phyloP scores from a whole-genome alignment of 257 asterid genomes.

The Anisodus tanguticus region DNA sequence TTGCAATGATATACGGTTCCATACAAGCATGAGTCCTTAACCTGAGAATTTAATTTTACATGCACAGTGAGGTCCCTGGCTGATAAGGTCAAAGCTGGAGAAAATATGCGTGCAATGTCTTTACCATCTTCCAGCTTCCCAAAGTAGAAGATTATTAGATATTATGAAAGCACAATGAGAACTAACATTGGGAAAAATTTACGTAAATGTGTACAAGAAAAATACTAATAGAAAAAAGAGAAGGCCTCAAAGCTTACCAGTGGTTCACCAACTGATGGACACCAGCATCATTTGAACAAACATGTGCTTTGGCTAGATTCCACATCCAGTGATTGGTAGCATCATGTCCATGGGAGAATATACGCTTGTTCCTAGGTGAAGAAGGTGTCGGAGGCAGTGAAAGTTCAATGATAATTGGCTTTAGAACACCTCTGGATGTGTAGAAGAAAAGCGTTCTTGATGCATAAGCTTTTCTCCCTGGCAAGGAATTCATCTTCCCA shows the following conservation, averaged over 20 bases:
- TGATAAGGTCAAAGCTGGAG: conserved; percentile 37
- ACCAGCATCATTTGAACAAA: conserved; percentile 89
- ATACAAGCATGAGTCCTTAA: conserved; percentile 87
- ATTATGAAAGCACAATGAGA: neutral
- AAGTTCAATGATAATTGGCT: conserved; percentile 64
- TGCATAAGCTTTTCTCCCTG: conserved; percentile 87
- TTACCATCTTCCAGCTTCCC: neutral
- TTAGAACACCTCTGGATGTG: conserved; percentile 48
- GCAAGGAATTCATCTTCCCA: conserved; percentile 73
- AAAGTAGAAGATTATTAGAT: neutral
- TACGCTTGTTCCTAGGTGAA: conserved; percentile 58
- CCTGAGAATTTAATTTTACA: conserved; percentile 53
- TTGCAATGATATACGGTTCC: conserved; percentile 90
- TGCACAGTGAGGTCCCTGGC: conserved; percentile 9
- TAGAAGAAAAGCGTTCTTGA: conserved; percentile 69
- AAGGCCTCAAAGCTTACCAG: conserved; percentile 54
- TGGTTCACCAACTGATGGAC: conserved; percentile 89
- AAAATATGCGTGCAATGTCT: neutral
- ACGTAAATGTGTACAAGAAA: neutral
- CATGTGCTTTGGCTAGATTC: conserved; percentile 93
- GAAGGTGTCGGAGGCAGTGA: conserved; percentile 72
- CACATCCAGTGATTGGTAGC: conserved; percentile 81
- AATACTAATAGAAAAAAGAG: conserved; percentile 27
- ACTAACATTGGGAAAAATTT: neutral
- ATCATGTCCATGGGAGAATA: conserved; percentile 66